Conservation (phyloP, 805 yeast species). For the Metschnikowia dekortorum region DNA sequence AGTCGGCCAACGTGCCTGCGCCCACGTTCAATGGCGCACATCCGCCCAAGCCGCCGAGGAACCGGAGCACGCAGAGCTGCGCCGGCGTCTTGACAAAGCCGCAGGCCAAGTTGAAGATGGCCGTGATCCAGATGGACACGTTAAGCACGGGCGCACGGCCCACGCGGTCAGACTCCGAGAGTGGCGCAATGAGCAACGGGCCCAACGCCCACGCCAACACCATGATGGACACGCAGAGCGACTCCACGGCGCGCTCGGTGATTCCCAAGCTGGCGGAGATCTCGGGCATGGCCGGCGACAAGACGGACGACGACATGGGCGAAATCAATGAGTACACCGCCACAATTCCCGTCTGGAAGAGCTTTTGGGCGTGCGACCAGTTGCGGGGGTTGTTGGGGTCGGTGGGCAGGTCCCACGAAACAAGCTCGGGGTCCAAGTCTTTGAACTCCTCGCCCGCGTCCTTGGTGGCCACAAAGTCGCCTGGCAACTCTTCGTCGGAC, state of each 20-base stretch:
- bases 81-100: constrained; percentile 56
- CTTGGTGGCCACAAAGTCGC: constrained; percentile 30
- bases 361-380: constrained; percentile 45
- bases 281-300: constrained; percentile 54
- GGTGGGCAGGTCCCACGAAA: constrained; percentile 61
- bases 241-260: constrained; percentile 22
- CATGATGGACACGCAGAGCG: constrained; percentile 49
- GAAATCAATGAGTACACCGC: constrained; percentile 53
- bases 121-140: constrained; percentile 45
- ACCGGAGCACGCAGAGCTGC: constrained; percentile 56
- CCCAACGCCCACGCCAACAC: constrained; percentile 69
- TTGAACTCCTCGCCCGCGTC: constrained; percentile 52
- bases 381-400: constrained; percentile 65
- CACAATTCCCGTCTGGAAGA: constrained; percentile 43
- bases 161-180: constrained; percentile 53
- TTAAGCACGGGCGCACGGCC: constrained; percentile 59
- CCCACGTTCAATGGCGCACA: constrained; percentile 66
- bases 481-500: constrained; percentile 18
- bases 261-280: constrained; percentile 42
- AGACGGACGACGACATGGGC: constrained; percentile 59
- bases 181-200: constrained; percentile 62
- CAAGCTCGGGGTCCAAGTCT: constrained; percentile 57
- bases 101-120: constrained; percentile 53
- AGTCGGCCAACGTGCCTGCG: constrained; percentile 63
- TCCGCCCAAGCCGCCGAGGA: constrained; percentile 64